These are phyloP conservation scores for Cercospora janseana DNA, from an alignment of 2,329 filamentous ascomycete genomes.

Conservation along the genomic window DNA sequence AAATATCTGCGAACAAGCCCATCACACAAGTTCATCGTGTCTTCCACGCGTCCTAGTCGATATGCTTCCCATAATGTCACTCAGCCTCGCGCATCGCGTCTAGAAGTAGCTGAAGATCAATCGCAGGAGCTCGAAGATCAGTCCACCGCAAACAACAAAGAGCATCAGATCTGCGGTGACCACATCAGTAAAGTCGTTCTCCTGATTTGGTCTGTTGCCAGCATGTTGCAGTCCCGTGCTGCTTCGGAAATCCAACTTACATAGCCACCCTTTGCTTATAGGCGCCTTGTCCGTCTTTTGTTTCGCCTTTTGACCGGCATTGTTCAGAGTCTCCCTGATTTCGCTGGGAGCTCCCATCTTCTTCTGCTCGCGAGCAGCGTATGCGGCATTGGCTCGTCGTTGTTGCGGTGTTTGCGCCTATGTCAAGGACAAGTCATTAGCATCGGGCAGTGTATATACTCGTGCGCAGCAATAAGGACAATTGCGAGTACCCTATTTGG, in stretches of 20 bases:
- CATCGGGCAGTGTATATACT: not conserved
- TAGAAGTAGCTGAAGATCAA: conserved; percentile 41
- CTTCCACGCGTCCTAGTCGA: too few species aligned
- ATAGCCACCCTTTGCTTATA: conserved; percentile 57
- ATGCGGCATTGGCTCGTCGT: conserved; percentile 76
- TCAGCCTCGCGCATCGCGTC: not conserved
- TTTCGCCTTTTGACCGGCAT: conserved; percentile 49
- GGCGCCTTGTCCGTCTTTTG: conserved; percentile 43
- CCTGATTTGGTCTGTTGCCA: not conserved
- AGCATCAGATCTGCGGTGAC: conserved; percentile 53
- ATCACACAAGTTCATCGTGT: too few species aligned
- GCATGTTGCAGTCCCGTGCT: not conserved
- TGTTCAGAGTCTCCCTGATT: conserved; percentile 44
- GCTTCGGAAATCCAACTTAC: conserved; percentile 48
- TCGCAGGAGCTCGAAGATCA: conserved; percentile 58
- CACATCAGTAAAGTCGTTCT: not conserved
- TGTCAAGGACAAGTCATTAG: not conserved
- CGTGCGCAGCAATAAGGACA: too few species aligned
- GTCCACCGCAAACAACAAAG: conserved; percentile 62
- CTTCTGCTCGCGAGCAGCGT: conserved; percentile 68
- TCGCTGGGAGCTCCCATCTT: conserved; percentile 65
- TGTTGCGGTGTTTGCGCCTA: conserved; percentile 80
- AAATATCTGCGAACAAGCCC: too few species aligned
- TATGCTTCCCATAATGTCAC: too few species aligned
- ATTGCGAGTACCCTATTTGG: not conserved